A percentile compares a stretch with the other conserved stretches of the same genome.
These are phyloP conservation scores for Alternaria panax DNA, from an alignment of 2,329 filamentous ascomycete species.

Conservation along the genomic window DNA sequence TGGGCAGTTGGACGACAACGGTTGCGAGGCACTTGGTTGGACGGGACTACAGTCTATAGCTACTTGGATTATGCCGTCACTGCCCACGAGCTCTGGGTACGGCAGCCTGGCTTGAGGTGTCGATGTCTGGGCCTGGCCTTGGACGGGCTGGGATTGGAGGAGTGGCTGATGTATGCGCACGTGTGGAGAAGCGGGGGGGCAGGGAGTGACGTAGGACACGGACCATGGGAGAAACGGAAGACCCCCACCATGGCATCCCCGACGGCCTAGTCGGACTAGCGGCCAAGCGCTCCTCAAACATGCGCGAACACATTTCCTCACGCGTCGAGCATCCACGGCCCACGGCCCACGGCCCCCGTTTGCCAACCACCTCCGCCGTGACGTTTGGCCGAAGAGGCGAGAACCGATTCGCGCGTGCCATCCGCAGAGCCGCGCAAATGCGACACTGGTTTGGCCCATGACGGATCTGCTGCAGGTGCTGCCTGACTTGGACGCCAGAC, in stretches of 20 bases:
- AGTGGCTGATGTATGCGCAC: constrained; percentile 25
- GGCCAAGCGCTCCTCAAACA: neutral
- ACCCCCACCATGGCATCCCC: neutral
- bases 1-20: neutral
- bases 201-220: constrained; percentile 26
- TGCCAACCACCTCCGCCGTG: constrained; percentile 1
- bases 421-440: constrained; percentile 48
- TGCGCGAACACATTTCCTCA: constrained; percentile 4
- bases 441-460: constrained; percentile 60
- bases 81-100: constrained; percentile 17
- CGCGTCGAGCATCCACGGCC: constrained; percentile 4
- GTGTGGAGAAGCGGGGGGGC: constrained; percentile 28
- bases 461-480: constrained; percentile 85
- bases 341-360: neutral
- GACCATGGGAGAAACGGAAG: constrained; percentile 30
- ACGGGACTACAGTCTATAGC: neutral
- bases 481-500: constrained; percentile 76
- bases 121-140: constrained; percentile 12
- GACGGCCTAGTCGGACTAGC: neutral
- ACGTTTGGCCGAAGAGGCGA: constrained; percentile 6
- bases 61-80: constrained; percentile 25
- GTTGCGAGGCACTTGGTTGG: constrained; percentile 2
- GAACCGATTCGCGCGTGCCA: constrained; percentile 27
- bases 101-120: constrained; percentile 4
- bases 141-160: constrained; percentile 11